Base-by-base conservation (phyloP, 2,329 filamentous ascomycete genomes). In the Thielaviopsis populi region DNA sequence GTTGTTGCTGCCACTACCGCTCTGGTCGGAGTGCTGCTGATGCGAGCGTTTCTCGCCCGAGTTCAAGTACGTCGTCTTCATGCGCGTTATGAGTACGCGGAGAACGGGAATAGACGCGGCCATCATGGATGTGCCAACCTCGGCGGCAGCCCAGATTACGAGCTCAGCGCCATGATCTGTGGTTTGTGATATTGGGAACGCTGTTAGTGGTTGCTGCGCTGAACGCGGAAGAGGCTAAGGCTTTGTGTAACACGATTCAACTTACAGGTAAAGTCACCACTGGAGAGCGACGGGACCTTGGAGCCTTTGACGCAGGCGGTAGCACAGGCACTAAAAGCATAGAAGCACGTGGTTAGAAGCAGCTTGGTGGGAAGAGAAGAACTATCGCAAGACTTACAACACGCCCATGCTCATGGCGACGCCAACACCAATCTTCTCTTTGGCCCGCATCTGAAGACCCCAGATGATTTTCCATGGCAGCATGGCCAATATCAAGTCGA, bases 361-460 rank as follows among this genome's bases (percentile, higher is more conserved):
- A 27, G 22, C 15, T 54, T 4, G 17, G 11, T 46, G 27, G 27
- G 24, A 6, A 17, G 40, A 19, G 6, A 1, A 13, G 40, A 33
- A n/a, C 13, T 1, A 42, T 17, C 22, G 3, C 24, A 10, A 15
- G 7, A 64, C 72, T 68, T 68, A 75, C 74, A 77, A 74, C 1
- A 77, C 64, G 1, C 75, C 75, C 69, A 77, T 73, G 67, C 74
- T 75, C 76, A 77, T 77, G 8, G 75, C 75, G 1, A 75, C 67
- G 10, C 73, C 67, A 0, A 75, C 74, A 3, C 75, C 74, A 15
- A 75, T 66, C 62, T 76, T 76, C 59, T 77, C 75, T 65, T 72
- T 74, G 33, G 68, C 69, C 63, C 70, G 74, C 72, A 77, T 76
- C 7, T 71, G 71, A 15, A 75, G 68, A 0, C 69, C 69, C 74